Conservation (phyloP, 2,329 filamentous ascomycete genomes). For the Lachnellula arida region DNA sequence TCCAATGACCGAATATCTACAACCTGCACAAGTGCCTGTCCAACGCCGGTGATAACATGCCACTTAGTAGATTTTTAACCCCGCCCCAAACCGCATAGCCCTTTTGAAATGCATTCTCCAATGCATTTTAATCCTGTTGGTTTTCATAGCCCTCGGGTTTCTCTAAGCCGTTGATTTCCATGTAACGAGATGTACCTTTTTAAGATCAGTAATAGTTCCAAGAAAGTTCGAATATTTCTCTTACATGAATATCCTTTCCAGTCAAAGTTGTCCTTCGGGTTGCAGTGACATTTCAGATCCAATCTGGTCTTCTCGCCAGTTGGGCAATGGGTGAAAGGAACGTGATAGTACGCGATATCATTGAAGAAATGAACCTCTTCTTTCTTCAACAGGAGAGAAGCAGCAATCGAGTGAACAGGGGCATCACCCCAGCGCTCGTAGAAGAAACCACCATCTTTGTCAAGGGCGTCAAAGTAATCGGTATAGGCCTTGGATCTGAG, state of each 20-base stretch:
- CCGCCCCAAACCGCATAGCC: conserved; percentile 10
- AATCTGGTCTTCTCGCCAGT: conserved; percentile 80
- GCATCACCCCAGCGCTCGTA: conserved; percentile 99
- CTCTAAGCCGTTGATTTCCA: conserved; percentile 71
- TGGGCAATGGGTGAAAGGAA: conserved; percentile 96
- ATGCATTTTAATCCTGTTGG: conserved; percentile 47
- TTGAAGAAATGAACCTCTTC: conserved; percentile 98
- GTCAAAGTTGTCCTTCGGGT: conserved; percentile 96
- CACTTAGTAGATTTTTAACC: conserved; percentile 12
- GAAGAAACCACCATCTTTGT: conserved; percentile 93
- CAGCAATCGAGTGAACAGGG: conserved; percentile 96
- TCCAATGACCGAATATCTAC: conserved; percentile 9
- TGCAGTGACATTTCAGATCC: conserved; percentile 88
- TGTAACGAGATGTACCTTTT: conserved; percentile 78
- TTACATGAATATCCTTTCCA: conserved; percentile 98
- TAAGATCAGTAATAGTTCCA: conserved; percentile 18
- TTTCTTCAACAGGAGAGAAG: conserved; percentile 80
- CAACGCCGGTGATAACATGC: conserved; percentile 15
- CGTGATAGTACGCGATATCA: conserved; percentile 97
- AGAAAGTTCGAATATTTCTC: conserved; percentile 30
- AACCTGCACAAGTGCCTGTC: conserved; percentile 1
- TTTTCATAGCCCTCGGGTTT: conserved; percentile 85
- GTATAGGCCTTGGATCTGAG: conserved; percentile 82
- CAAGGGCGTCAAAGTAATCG: conserved; percentile 86
- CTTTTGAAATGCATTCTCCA: conserved; percentile 1